Base-by-base conservation (phyloP, 2,329 filamentous ascomycete species). In the Sclerotinia subarctica region DNA sequence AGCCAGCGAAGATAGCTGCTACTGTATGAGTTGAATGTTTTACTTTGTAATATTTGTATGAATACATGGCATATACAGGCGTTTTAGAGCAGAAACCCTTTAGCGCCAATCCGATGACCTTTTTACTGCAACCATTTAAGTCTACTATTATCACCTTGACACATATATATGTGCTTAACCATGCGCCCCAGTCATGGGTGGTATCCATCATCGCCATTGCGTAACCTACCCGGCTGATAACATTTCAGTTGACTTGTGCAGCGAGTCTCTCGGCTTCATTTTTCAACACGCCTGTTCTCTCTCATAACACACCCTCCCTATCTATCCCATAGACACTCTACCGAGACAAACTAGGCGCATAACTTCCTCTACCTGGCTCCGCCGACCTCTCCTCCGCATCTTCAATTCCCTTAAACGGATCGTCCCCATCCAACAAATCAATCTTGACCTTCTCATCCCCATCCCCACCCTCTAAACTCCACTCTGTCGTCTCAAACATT, bases 401-500 rank as follows among this genome's bases (percentile, higher is more conserved):
- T 73, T 81, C 76, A 53, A 85, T 78, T 21, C 79, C 83, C 74
- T 78, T 80, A 77, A 95, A 93, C 53, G 92, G 91, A 82, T 95
- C 84, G 69, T 80, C 82, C 5, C 85, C 87, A 73, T 91, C 88
- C 71, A 97, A 83, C 78, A 99, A 80, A 76, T 96, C 90, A 72
- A 97, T 80, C 77, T 80, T 82, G 54, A 72, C 73, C 52, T 85
- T 85, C 72, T 90, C 86, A 64, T 82, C 82, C 70, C 86, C 88
- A 78, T 89, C 85, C 2, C 24, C 65, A 2, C 65, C 56, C 72
- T 90, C 87, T 74, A 99, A 81, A 77, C 90, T 95, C 94, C 94
- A 99, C 82, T 94, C 91, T 68, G 89, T 86, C 47, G 95, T 99
- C 81, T 93, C 89, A 79, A 97, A 98, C 82, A 86, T 80, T 49